Base-by-base conservation (phyloP, 768 basidiomycete species). In the Calocera cornea region DNA sequence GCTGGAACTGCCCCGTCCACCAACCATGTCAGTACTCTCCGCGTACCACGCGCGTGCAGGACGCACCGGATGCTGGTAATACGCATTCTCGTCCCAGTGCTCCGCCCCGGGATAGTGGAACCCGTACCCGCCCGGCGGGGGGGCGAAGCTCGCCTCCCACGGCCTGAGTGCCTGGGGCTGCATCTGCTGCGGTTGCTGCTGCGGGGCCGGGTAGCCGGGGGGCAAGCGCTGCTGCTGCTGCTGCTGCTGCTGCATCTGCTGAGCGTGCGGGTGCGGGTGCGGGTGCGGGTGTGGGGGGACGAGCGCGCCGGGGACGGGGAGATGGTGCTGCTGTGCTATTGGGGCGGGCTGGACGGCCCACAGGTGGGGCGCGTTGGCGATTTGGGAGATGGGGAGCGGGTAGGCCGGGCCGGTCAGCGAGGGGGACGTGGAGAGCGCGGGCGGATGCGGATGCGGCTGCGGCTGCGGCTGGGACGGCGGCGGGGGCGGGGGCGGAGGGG, bases 401-500 rank as follows among this genome's bases (percentile, higher is more conserved):
- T 47, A 8, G 16, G 85, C 83, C 0, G 87, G 87, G 34, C 80
- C 81, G 66, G 83, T 83, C 31, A 86, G 68, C 17, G 38, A 34
- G 34, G 65, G 36, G 17, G 24, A 12, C 31, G 36, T 29, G 14
- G 54, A 7, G 54, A 33, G 38, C 19, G 65, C 12, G 65, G 65
- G 10, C 11, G n/a, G n/a, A n/a, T n/a, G n/a, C n/a, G n/a, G n/a
- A n/a, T n/a, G n/a, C n/a, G n/a, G n/a, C n/a, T n/a, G 64, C 14
- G 36, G 65, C 10, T 29, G 24, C 29, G 14, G 38, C 41, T 36
- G 65, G 40, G 38, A 34, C 3, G 38, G n/a, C 27, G 65, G 54
- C 11, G n/a, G n/a, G n/a, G n/a, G n/a, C n/a, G n/a, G n/a, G n/a
- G n/a, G n/a, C n/a, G n/a, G n/a, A n/a, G n/a, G n/a, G n/a, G n/a